A percentile compares a stretch with the other conserved stretches of the same genome.
These are phyloP conservation scores for Epichloe scottii DNA, from an alignment of 2,329 filamentous ascomycete genomes.

Conservation along the genomic window DNA sequence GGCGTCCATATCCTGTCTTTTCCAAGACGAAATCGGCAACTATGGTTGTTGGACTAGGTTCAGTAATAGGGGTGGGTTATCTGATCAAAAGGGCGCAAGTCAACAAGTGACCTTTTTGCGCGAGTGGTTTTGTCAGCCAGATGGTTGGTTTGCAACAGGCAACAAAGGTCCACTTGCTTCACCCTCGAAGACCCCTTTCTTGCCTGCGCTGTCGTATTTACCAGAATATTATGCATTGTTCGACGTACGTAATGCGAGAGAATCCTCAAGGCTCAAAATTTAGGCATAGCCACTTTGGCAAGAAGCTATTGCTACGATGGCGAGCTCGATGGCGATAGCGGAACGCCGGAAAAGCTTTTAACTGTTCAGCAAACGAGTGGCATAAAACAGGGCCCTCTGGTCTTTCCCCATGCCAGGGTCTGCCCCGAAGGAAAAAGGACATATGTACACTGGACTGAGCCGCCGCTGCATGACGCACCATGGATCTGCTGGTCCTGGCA, in stretches of 20 bases:
- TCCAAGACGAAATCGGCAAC: not conserved
- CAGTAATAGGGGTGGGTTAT: not conserved
- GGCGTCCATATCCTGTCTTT: constrained; percentile 14
- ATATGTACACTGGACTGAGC: not conserved
- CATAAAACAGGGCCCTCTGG: not conserved
- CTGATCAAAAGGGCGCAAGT: not conserved
- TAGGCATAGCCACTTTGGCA: not conserved
- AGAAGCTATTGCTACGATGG: not conserved
- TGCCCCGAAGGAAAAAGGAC: constrained; percentile 1
- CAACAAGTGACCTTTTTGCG: not conserved
- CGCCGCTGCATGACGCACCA: not conserved
- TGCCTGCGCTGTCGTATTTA: too few species aligned
- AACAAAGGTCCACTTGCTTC: too few species aligned
- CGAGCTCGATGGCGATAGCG: not conserved
- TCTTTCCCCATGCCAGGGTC: not conserved
- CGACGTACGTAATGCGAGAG: too few species aligned
- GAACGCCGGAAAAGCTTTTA: not conserved
- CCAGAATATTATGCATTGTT: too few species aligned
- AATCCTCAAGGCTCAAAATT: not conserved
- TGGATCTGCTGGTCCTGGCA: not conserved
- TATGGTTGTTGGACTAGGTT: not conserved
- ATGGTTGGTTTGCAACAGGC: constrained; percentile 1
- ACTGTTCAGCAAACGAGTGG: not conserved
- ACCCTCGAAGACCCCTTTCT: too few species aligned
- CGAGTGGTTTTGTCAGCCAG: not conserved